Percentiles rank a stretch among this genome's conserved stretches.
These are phyloP conservation scores for Linderniella brevidens DNA, from an alignment of 257 asterid genomes.

Conservation along the genomic window DNA sequence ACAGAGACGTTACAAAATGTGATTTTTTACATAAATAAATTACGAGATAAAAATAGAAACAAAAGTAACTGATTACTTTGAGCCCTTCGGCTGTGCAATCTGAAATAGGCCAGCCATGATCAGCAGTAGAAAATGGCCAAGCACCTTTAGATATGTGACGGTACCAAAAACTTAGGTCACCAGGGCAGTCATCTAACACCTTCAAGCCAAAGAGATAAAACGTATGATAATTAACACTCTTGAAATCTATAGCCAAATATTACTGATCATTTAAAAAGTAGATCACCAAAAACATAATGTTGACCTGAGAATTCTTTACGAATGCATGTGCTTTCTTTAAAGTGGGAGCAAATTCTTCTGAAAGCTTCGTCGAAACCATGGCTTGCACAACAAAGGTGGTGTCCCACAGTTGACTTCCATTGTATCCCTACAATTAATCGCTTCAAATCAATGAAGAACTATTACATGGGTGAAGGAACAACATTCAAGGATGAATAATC, in stretches of 20 bases:
- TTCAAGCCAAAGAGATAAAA: conserved; percentile 13
- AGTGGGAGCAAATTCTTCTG: conserved; percentile 57
- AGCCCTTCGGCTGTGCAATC: conserved; percentile 99
- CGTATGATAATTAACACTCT: not conserved
- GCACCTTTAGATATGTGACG: conserved; percentile 99
- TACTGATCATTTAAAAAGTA: conserved; percentile 1
- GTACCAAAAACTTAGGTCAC: conserved; percentile 60
- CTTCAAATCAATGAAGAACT: no score
- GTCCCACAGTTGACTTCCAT: conserved; percentile 98
- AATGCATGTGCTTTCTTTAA: conserved; percentile 57
- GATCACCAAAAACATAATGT: conserved; percentile 4
- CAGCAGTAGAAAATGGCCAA: conserved; percentile 97
- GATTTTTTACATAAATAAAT: no score
- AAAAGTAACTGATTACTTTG: conserved; percentile 32
- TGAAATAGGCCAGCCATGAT: conserved; percentile 99
- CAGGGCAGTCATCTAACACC: conserved; percentile 87
- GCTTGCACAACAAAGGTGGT: conserved; percentile 85
- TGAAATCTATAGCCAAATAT: not conserved
- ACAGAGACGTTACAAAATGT: conserved; percentile 2
- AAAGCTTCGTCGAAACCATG: conserved; percentile 48
- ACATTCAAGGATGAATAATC: no score
- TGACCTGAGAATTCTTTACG: conserved; percentile 60
- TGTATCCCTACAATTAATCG: conserved; percentile 51
- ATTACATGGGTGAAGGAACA: no score
- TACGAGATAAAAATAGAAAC: not conserved